Base-by-base conservation (phyloP, 495 filamentous ascomycete genomes). In the Talaromyces trachyspermus region DNA sequence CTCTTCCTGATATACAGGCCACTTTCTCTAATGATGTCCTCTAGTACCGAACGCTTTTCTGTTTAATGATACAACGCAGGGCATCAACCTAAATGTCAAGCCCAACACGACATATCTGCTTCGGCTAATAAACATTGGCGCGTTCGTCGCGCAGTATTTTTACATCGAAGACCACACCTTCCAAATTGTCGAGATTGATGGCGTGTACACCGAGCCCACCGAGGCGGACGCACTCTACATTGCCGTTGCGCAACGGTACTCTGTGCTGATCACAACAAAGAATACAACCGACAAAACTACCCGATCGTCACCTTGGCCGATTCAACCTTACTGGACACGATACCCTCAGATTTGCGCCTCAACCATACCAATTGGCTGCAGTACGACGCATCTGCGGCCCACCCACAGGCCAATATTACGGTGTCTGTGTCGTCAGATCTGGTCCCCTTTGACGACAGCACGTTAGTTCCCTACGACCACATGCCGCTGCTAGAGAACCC, bases 41-140 rank as follows among this genome's bases (percentile, higher is more conserved):
- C n/a, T n/a, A n/a, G n/a, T 43, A 7, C 78, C 78, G 0, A 53
- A 77, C 6, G 57, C 74, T 5, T 71, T 72, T 11, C 63, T 82
- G 18, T 62, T 81, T 46, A 82, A 81, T 49, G 75, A 83, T 37
- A 81, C 74, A 0, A 56, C 70, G 46, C n/a, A n/a, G n/a, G 70
- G 80, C 46, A 59, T 71, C 2, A 75, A 68, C n/a, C 57, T 89
- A 17, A 49, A 71, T 2, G 76, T 91, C 1, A 54, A 80, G 46
- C 77, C 88, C 0, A 81, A 80, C 9, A 90, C 83, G 58, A 95
- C 87, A 0, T 95, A 95, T 49, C 68, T 90, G 10, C 73, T 95
- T 58, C 81, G 82, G 11, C 69, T 91, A 46, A 64, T 88, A 59
- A 92, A 92, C 58, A 81, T 86, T 35, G 82, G 77, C 3, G 83